These are phyloP conservation scores for Apiotrichum gamsii DNA, from an alignment of 1,284 basidiomycete genomes.

Conservation along the genomic window DNA sequence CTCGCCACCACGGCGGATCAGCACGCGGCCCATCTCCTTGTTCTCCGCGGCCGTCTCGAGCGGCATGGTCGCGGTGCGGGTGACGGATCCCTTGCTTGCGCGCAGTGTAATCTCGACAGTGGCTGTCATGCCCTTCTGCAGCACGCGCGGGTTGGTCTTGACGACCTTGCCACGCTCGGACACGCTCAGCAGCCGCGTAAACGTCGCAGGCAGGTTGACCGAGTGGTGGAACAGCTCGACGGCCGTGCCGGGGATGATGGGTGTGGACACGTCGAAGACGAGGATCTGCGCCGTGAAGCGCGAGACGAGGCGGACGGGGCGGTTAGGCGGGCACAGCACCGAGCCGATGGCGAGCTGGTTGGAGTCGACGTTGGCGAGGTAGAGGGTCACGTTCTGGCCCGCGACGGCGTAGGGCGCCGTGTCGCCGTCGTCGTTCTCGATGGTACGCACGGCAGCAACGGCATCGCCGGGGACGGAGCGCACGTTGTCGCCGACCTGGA, in stretches of 20 bases:
- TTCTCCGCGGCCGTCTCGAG: slow-evolving; percentile 81
- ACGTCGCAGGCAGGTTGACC: slow-evolving; percentile 78
- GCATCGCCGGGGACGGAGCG: slow-evolving; percentile 89
- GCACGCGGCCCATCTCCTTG: slow-evolving; percentile 92
- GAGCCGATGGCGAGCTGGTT: slow-evolving; percentile 80
- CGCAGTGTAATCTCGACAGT: slow-evolving; percentile 76
- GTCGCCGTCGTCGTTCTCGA: slow-evolving; percentile 78
- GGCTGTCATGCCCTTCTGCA: slow-evolving; percentile 75
- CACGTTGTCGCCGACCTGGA: slow-evolving; percentile 85
- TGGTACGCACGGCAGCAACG: slow-evolving; percentile 68
- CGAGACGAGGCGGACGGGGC: slow-evolving; percentile 66
- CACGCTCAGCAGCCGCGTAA: slow-evolving; percentile 69
- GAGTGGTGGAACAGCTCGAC: slow-evolving; percentile 95
- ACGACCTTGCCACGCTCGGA: slow-evolving; percentile 73
- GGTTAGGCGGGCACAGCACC: slow-evolving; percentile 71
- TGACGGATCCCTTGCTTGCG: slow-evolving; percentile 45
- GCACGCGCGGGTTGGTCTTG: slow-evolving; percentile 76
- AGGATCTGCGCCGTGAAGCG: slow-evolving; percentile 81
- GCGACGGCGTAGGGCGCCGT: slow-evolving; percentile 80
- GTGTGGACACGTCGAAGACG: slow-evolving; percentile 85
- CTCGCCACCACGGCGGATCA: slow-evolving; percentile 82
- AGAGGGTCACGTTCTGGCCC: slow-evolving; percentile 80
- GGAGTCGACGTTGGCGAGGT: slow-evolving; percentile 76
- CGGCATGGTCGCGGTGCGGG: slow-evolving; percentile 61
- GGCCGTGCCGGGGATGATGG: slow-evolving; percentile 79